Conservation (phyloP, 768 basidiomycete species). For the Hemileccinum rubropunctum region DNA sequence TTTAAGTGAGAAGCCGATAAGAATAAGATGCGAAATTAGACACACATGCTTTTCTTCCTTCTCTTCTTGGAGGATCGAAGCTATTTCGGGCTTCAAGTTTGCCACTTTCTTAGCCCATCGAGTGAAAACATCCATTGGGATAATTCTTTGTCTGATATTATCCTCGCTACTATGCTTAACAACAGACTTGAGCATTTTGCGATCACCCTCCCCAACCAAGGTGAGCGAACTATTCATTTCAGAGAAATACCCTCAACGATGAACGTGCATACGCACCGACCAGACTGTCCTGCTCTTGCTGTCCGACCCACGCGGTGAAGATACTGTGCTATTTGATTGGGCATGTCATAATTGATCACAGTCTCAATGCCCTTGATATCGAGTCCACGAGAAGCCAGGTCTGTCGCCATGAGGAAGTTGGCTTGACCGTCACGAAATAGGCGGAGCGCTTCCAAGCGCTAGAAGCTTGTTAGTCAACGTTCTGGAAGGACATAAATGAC, state of each 20-base stretch:
- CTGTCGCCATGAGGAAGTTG: constrained; percentile 95
- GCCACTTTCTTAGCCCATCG: constrained; percentile 72
- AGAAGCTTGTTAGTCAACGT: constrained; percentile 8
- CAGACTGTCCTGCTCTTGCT: constrained; percentile 89
- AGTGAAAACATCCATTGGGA: constrained; percentile 71
- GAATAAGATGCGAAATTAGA: constrained; percentile 3
- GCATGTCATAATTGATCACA: constrained; percentile 99
- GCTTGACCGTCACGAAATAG: constrained; percentile 83
- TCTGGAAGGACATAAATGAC: constrained; percentile 10
- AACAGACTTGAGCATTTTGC: constrained; percentile 93
- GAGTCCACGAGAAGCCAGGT: constrained; percentile 90
- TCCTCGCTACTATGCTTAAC: constrained; percentile 85
- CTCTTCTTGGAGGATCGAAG: constrained; percentile 83
- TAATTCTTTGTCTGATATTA: constrained; percentile 83
- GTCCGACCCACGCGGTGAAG: constrained; percentile 97
- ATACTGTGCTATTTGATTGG: constrained; percentile 87
- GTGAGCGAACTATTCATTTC: constrained; percentile 72
- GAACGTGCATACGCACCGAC: constrained; percentile 57
- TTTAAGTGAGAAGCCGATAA: constrained; percentile 7
- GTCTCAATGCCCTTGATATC: constrained; percentile 98
- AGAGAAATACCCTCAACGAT: constrained; percentile 2
- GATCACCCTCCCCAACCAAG: constrained; percentile 91
- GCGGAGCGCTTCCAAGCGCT: constrained; percentile 86
- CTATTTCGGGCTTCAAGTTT: constrained; percentile 70
- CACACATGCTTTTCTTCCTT: constrained; percentile 89